These are phyloP conservation scores for Arabidopsis arenosa DNA, from an alignment of 345 rosid genomes.

Conservation along the genomic window DNA sequence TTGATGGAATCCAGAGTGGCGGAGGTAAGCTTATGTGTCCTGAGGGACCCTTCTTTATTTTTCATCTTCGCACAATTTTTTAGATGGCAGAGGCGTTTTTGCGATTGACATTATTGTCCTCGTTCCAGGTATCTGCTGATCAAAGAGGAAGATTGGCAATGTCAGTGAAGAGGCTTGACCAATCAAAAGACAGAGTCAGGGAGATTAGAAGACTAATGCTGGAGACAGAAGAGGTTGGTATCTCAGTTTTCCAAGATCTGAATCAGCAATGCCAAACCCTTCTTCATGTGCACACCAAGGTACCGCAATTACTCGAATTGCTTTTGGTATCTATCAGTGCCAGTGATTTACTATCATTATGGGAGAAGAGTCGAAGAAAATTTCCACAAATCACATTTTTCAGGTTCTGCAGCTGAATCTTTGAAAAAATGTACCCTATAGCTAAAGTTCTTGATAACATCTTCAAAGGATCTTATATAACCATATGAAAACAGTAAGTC, in stretches of 20 bases:
- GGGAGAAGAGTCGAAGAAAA: too few species aligned
- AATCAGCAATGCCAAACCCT: conserved; percentile 91
- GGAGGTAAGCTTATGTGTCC: conserved; percentile 22
- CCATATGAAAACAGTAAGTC: too few species aligned
- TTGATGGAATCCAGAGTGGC: conserved; percentile 68
- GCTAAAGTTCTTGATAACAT: too few species aligned
- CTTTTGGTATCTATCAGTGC: conserved; percentile 1
- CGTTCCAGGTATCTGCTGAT: conserved; percentile 66
- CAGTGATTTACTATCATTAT: not conserved
- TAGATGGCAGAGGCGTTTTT: not conserved
- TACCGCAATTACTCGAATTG: conserved; percentile 4
- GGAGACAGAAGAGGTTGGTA: conserved; percentile 92
- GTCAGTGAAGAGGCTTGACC: conserved; percentile 79
- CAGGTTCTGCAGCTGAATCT: too few species aligned
- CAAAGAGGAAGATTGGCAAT: conserved; percentile 78
- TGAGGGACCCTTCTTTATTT: not conserved
- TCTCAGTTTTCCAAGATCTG: conserved; percentile 84
- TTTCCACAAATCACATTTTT: too few species aligned
- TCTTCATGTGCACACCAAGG: conserved; percentile 76
- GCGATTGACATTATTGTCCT: not conserved
- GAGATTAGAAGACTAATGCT: conserved; percentile 86
- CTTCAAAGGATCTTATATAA: too few species aligned
- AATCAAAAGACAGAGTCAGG: conserved; percentile 74
- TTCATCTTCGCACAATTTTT: not conserved
- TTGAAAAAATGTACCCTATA: too few species aligned